phyloP scores from a whole-genome alignment of 2,329 filamentous ascomycete species.

The Penicillium sp. region DNA sequence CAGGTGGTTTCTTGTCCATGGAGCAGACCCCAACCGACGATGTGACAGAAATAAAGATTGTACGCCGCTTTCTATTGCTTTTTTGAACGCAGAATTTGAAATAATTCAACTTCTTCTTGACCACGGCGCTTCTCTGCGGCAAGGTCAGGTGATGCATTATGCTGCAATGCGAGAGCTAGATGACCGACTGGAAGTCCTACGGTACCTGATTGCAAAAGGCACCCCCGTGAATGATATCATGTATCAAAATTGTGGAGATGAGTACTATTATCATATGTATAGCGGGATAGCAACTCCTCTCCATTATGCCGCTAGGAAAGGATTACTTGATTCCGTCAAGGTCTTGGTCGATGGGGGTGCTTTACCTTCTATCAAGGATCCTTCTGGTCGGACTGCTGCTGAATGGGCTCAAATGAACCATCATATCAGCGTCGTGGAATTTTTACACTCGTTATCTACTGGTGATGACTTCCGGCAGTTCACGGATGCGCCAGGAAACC shows the following conservation, averaged over 20 bases:
- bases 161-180: constrained; percentile 3
- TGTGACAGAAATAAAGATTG: not conserved
- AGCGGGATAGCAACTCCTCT: constrained; percentile 2
- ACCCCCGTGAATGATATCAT: constrained; percentile 1
- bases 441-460: constrained; percentile 1
- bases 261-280: constrained; percentile 2
- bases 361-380: not conserved
- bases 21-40: constrained; percentile 1
- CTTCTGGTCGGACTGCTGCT: constrained; percentile 1
- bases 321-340: constrained; percentile 4
- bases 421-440: constrained; percentile 2
- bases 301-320: constrained; percentile 2
- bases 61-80: constrained; percentile 1
- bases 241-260: constrained; percentile 2
- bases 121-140: constrained; percentile 1
- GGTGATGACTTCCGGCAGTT: constrained; percentile 1
- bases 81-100: not conserved
- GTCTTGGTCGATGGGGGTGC: constrained; percentile 1
- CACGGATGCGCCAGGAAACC: not conserved
- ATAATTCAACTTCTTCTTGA: constrained; percentile 2
- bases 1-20: not conserved
- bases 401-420: not conserved
- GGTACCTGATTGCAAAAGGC: not conserved
- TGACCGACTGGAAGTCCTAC: constrained; percentile 2
- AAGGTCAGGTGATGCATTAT: constrained; percentile 3